phyloP scores from a whole-genome alignment of 73 alveolate genomes.

The Tetrahymena borealis region DNA sequence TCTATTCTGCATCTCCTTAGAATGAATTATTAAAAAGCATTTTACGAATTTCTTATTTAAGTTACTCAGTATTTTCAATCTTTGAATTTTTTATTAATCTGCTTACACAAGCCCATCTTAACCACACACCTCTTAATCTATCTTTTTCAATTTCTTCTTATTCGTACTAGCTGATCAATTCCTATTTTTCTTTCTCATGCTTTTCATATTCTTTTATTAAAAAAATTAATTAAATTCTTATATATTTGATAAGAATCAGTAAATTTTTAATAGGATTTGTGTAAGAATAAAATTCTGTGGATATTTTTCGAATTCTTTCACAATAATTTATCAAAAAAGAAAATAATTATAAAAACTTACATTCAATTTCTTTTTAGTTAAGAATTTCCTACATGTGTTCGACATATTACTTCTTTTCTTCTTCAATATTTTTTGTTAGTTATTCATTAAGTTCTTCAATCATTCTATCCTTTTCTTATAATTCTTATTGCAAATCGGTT shows the following conservation, averaged over 20 bases:
- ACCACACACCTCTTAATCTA: not conserved
- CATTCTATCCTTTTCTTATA: not conserved
- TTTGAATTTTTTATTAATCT: not conserved
- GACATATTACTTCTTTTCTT: not conserved
- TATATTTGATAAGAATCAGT: not conserved
- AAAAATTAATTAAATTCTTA: not conserved
- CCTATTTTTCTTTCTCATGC: not conserved
- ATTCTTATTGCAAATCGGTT: not conserved
- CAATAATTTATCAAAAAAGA: not conserved
- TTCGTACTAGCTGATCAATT: not conserved
- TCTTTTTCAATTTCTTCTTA: not conserved
- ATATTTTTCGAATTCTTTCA: not conserved
- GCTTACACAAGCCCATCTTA: not conserved
- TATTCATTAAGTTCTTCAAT: not conserved
- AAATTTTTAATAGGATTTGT: too few relatives aligned
- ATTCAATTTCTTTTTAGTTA: not conserved
- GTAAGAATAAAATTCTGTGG: not conserved
- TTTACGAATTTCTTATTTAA: not conserved
- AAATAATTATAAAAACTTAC: not conserved
- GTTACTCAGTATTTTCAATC: not conserved
- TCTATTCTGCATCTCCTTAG: not conserved
- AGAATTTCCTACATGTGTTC: not conserved
- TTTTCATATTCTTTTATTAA: not conserved
- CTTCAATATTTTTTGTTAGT: not conserved
- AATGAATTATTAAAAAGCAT: not conserved